Conservation (phyloP, 2,329 filamentous ascomycete genomes). For the Phaeomoniella chlamydospora region DNA sequence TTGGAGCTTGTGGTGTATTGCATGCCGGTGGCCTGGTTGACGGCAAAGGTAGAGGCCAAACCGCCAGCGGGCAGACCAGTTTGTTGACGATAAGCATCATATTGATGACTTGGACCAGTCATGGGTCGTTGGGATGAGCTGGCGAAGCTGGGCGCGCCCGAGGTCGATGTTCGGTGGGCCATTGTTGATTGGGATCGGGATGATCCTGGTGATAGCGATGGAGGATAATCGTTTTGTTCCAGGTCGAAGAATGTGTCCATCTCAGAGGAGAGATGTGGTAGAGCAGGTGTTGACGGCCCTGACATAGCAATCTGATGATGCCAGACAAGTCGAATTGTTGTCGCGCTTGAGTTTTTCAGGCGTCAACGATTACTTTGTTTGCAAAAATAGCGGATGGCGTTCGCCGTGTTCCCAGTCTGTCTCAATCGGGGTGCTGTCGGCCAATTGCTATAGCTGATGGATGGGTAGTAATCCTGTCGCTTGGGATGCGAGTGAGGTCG, state of each 20-base stretch:
- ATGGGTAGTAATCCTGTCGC: too few species aligned
- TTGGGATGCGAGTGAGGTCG: too few species aligned
- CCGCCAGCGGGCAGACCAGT: constrained; percentile 82
- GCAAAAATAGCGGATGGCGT: too few species aligned
- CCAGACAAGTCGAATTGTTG: too few species aligned
- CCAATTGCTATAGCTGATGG: too few species aligned
- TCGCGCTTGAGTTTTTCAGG: constrained; percentile 3
- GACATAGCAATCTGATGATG: not conserved
- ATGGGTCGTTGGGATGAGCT: constrained; percentile 41
- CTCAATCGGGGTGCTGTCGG: too few species aligned
- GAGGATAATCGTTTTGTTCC: constrained; percentile 26
- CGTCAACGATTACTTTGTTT: too few species aligned
- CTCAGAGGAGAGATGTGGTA: constrained; percentile 20
- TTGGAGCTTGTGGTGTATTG: constrained; percentile 20
- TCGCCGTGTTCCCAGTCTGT: too few species aligned
- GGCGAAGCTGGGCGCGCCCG: constrained; percentile 18
- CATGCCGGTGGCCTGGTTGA: constrained; percentile 45
- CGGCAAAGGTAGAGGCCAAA: constrained; percentile 62
- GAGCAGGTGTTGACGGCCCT: constrained; percentile 4
- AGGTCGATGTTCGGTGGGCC: constrained; percentile 12
- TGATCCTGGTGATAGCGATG: constrained; percentile 5
- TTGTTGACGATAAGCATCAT: constrained; percentile 89
- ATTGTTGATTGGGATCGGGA: constrained; percentile 11
- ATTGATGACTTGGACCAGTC: constrained; percentile 80
- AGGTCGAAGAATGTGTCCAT: constrained; percentile 32